Conservation (phyloP, 495 filamentous ascomycete genomes). For the Penicillium lagena region DNA sequence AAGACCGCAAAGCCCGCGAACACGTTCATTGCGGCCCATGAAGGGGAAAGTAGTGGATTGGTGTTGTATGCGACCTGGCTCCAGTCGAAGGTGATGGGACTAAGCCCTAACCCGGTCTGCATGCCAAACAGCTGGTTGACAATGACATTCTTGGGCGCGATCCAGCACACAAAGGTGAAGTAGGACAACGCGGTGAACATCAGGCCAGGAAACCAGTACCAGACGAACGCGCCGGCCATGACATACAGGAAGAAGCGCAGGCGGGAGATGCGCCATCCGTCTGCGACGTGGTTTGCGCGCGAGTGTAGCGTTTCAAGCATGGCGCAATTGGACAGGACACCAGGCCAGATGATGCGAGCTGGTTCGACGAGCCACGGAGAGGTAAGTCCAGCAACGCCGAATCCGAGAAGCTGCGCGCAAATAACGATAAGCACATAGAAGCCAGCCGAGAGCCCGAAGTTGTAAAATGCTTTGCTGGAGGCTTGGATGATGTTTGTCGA, state of each 20-base stretch:
- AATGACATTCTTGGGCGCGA: slow-evolving; percentile 67
- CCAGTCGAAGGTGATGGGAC: slow-evolving; percentile 78
- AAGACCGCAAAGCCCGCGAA: slow-evolving; percentile 66
- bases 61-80: slow-evolving; percentile 81
- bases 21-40: slow-evolving; percentile 81
- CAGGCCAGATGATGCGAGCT: slow-evolving; percentile 80
- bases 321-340: slow-evolving; percentile 71
- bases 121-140: slow-evolving; percentile 79
- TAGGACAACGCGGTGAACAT: slow-evolving; percentile 76
- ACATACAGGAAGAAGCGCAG: slow-evolving; percentile 72
- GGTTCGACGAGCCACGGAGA: slow-evolving; percentile 74
- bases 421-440: slow-evolving; percentile 57
- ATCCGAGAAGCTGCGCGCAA: slow-evolving; percentile 54
- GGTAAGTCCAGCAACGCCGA: slow-evolving; percentile 46
- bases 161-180: slow-evolving; percentile 82
- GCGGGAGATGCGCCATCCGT: slow-evolving; percentile 62
- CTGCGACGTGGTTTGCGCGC: too few species aligned
- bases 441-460: slow-evolving; percentile 51
- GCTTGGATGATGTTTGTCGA: slow-evolving; percentile 42
- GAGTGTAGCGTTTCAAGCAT: slow-evolving; percentile 74
- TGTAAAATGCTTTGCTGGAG: slow-evolving; percentile 43
- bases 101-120: slow-evolving; percentile 67
- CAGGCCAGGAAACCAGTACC: slow-evolving; percentile 79
- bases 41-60: slow-evolving; percentile 70
- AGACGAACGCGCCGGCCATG: slow-evolving; percentile 50